phyloP scores from a whole-genome alignment of 2,329 filamentous ascomycete species.

The Lecanicillium sp. region DNA sequence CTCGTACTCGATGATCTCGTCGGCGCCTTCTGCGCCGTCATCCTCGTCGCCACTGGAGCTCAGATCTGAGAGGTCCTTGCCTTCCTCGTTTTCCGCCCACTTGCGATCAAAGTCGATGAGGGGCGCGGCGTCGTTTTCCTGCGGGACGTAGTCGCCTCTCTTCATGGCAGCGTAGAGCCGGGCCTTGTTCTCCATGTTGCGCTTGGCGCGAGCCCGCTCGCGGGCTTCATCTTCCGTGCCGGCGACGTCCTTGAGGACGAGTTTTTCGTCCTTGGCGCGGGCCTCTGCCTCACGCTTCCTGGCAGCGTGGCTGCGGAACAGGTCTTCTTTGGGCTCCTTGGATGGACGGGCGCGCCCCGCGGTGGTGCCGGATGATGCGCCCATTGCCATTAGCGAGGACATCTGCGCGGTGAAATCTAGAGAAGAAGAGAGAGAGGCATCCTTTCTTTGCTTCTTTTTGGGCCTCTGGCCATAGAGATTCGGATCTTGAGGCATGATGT shows the following conservation, averaged over 20 bases:
- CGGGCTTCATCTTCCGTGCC: slow-evolving; percentile 58
- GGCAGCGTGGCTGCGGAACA: slow-evolving; percentile 24
- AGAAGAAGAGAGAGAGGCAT: slow-evolving; percentile 64
- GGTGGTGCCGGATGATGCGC: slow-evolving; percentile 32
- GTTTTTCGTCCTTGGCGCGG: slow-evolving; percentile 47
- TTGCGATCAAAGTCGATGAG: slow-evolving; percentile 94
- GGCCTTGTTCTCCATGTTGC: slow-evolving; percentile 86
- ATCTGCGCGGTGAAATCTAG: slow-evolving; percentile 87
- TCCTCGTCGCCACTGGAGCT: slow-evolving; percentile 32
- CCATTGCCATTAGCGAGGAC: slow-evolving; percentile 65
- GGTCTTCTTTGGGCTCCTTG: slow-evolving; percentile 44
- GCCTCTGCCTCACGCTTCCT: slow-evolving; percentile 21
- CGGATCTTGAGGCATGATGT: slow-evolving; percentile 52
- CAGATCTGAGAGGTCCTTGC: slow-evolving; percentile 44
- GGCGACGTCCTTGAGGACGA: slow-evolving; percentile 45
- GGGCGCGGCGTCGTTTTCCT: slow-evolving; percentile 57
- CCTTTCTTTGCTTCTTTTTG: slow-evolving; percentile 62
- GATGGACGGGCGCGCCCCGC: slow-evolving; percentile 40
- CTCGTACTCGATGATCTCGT: slow-evolving; percentile 73
- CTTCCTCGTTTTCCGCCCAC: slow-evolving; percentile 69
- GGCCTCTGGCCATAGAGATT: slow-evolving; percentile 72
- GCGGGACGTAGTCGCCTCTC: slow-evolving; percentile 71
- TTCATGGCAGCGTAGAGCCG: slow-evolving; percentile 85
- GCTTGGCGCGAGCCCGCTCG: slow-evolving; percentile 64
- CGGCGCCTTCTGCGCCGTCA: slow-evolving; percentile 36